Base-by-base conservation (phyloP, 441 rosid species). In the Populus hybrid region DNA sequence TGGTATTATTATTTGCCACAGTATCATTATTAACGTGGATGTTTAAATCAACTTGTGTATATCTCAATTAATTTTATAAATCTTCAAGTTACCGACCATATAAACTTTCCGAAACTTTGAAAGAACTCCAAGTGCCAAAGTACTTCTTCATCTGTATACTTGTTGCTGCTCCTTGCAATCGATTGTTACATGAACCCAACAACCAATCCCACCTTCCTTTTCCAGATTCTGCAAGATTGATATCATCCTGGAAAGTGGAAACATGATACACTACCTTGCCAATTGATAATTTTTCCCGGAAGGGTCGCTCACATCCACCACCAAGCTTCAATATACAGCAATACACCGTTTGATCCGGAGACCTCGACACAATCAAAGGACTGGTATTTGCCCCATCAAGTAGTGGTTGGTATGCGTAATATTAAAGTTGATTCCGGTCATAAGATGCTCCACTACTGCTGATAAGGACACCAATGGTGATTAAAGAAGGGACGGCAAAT, bases 381-480 rank as follows among this genome's bases (percentile, higher is more conserved):
- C 40, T 12, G 38, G 69, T 8, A 3, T 69, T 72, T 24, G 32
- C 61, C 61, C 57, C 12, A 28, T 68, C 75, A 26, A 72, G 14
- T 40, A 71, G 77, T 9, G 79, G 79, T 63, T 61, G 76, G 66
- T 12, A 11, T 75, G 71, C 67, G 64, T 69, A 21, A 30, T 42
- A 11, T 7, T 67, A 9, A 26, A 46, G 14, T 40, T 61, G 72
- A 76, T 67, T 69, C 70, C 30, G 72, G 70, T 57, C 28, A 8
- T n/a, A 72, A 78, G 77, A 86, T 81, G 84, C 83, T 67, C 84
- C 83, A 79, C 82, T 65, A 12, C 36, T 8, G 71, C 50, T 23
- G 85, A 82, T 68, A 61, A 50, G 4, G 85, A 82, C 84, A 46
- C 71, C 28, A 70, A 53, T 63, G 83, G 87, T 77, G 65, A 28